Conservation (phyloP, 306 rosid genomes). For the Elaeagnus macrophylla region DNA sequence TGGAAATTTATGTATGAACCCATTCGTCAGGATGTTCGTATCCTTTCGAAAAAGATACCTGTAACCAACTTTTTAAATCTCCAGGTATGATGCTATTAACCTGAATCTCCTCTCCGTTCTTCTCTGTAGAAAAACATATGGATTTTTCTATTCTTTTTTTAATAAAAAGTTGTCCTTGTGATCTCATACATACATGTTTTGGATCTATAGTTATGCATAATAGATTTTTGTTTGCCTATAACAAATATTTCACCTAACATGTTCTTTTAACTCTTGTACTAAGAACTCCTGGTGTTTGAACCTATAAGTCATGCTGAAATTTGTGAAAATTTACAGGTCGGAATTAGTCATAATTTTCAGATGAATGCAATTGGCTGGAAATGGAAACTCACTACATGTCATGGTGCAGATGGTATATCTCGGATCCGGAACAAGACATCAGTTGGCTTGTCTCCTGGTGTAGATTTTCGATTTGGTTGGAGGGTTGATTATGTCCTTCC, state of each 20-base stretch:
- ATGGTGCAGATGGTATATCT: conserved; percentile 89
- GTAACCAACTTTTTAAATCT: conserved; percentile 73
- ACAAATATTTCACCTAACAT: conserved; percentile 3
- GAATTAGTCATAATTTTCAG: conserved; percentile 79
- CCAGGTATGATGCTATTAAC: conserved; percentile 45
- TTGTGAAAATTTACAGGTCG: conserved; percentile 51
- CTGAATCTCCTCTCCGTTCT: conserved; percentile 1
- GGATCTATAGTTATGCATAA: no score
- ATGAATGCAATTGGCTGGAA: conserved; percentile 88
- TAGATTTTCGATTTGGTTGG: conserved; percentile 90
- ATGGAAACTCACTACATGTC: conserved; percentile 92
- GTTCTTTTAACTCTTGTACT: neutral
- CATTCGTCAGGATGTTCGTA: conserved; percentile 53
- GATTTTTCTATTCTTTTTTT: no score
- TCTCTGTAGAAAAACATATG: neutral
- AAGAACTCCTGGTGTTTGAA: neutral
- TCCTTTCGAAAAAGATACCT: conserved; percentile 86
- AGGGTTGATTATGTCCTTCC: conserved; percentile 91
- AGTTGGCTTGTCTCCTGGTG: conserved; percentile 67
- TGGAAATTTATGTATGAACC: conserved; percentile 89
- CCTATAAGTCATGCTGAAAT: neutral
- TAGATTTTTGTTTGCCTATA: no score
- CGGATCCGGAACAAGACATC: conserved; percentile 73
- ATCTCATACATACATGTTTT: neutral
- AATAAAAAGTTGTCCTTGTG: neutral